A percentile compares a stretch with the other conserved stretches of the same genome.
Conservation (phyloP, 2,329 filamentous ascomycete genomes). For the Pseudogymnoascus sp. region DNA sequence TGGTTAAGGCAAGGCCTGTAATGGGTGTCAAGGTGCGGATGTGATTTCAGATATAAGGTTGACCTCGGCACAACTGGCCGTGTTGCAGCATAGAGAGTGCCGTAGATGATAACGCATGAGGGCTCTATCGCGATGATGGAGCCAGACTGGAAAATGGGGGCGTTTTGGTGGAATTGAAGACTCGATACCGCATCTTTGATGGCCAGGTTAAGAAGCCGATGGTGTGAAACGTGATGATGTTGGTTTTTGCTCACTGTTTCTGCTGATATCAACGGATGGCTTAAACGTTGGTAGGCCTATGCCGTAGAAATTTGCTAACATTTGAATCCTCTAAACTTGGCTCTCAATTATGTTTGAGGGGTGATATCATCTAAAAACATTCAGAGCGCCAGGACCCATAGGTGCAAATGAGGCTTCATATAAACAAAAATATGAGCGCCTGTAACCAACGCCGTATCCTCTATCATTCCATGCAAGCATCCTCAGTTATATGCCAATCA, state of each 20-base stretch:
- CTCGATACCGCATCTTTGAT: slow-evolving; percentile 3
- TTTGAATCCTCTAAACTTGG: neutral
- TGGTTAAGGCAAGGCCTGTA: slow-evolving; percentile 78
- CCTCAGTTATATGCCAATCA: neutral
- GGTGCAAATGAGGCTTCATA: neutral
- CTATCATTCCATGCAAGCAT: neutral
- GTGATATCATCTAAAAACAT: neutral
- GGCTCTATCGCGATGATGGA: neutral
- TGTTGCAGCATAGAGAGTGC: slow-evolving; percentile 1
- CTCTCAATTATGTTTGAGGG: neutral
- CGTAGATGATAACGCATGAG: slow-evolving; percentile 3
- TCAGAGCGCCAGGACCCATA: neutral
- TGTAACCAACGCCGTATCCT: neutral
- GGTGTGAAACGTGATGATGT: neutral
- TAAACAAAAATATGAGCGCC: neutral
- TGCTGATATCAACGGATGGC: neutral
- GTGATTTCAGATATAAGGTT: slow-evolving; percentile 15
- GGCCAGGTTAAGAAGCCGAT: neutral
- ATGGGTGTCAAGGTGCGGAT: slow-evolving; percentile 24
- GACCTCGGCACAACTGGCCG: neutral
- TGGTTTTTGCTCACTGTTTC: neutral
- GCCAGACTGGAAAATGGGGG: slow-evolving; percentile 3
- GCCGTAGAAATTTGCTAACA: neutral
- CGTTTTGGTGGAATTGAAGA: slow-evolving; percentile 9
- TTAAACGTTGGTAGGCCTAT: neutral